Percentiles rank a stretch among this genome's conserved stretches.
These are phyloP conservation scores for Stephania japonica DNA, from an alignment of 164 flowering plant genomes.

Conservation along the genomic window DNA sequence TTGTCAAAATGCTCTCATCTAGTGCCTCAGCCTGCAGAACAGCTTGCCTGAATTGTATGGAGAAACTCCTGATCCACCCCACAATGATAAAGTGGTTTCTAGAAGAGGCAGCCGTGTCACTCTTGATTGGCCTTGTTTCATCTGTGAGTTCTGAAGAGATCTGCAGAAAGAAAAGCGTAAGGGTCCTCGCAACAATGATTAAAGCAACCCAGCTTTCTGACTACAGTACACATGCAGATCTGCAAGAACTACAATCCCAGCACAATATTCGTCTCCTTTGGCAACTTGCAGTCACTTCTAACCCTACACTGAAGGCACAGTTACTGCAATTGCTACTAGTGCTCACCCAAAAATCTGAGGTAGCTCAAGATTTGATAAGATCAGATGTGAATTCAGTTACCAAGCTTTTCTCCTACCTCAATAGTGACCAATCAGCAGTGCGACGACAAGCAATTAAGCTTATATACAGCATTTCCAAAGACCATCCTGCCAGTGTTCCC, in stretches of 20 bases:
- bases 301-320: constrained; percentile 5
- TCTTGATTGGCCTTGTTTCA: constrained; percentile 17
- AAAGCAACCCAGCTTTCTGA: constrained; percentile 14
- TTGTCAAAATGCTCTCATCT: constrained; percentile 17
- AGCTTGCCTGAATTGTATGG: constrained; percentile 21
- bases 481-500: constrained; percentile 18
- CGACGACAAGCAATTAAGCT: constrained; percentile 18
- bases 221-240: constrained; percentile 8
- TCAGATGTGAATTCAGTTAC: constrained; percentile 5
- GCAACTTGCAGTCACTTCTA: constrained; percentile 8
- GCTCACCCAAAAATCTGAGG: constrained; percentile 19
- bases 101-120: constrained; percentile 15
- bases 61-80: constrained; percentile 15
- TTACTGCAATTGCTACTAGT: constrained; percentile 14
- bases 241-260: constrained; percentile 17
- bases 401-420: constrained; percentile 16
- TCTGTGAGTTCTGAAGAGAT: constrained; percentile 4
- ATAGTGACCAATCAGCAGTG: constrained; percentile 6
- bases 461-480: constrained; percentile 17
- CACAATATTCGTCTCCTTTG: constrained; percentile 15
- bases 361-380: constrained; percentile 8
- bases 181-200: constrained; percentile 16
- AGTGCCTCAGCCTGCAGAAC: constrained; percentile 18
- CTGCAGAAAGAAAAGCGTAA: constrained; percentile 14
- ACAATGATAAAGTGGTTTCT: constrained; percentile 13